Percentiles rank a stretch among this genome's conserved stretches.
Conservation (phyloP, 306 rosid species). For the Pachyrhizus erosus region DNA sequence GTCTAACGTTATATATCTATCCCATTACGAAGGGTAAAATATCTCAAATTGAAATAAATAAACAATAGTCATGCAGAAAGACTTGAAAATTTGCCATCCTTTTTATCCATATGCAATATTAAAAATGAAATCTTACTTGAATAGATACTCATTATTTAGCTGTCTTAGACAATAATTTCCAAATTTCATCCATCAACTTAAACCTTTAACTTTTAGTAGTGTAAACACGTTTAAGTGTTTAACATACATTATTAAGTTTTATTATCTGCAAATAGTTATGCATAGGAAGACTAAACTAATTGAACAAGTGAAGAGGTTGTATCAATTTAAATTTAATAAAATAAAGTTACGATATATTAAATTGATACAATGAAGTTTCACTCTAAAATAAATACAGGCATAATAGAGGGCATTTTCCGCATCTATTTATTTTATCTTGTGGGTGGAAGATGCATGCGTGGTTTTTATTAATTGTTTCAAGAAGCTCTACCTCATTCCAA, state of each 20-base stretch:
- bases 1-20: neutral
- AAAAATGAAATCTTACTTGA: neutral
- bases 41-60: neutral
- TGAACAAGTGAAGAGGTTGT: too few relatives aligned
- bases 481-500: too few relatives aligned
- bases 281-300: neutral
- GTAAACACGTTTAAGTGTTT: neutral
- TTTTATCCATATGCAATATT: neutral
- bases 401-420: too few relatives aligned
- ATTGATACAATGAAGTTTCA: too few relatives aligned
- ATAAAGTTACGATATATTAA: neutral
- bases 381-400: too few relatives aligned
- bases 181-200: neutral
- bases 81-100: neutral
- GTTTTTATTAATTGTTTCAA: too few relatives aligned
- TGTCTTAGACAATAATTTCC: neutral
- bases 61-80: neutral
- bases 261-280: neutral
- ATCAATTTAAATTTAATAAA: neutral
- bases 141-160: neutral
- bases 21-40: neutral
- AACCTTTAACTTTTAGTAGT: neutral
- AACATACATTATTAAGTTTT: neutral
- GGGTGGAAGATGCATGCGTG: too few relatives aligned
- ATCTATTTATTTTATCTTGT: too few relatives aligned